phyloP scores from a whole-genome alignment of 805 yeast genomes.

The Metschnikowia chrysomelidarum region DNA sequence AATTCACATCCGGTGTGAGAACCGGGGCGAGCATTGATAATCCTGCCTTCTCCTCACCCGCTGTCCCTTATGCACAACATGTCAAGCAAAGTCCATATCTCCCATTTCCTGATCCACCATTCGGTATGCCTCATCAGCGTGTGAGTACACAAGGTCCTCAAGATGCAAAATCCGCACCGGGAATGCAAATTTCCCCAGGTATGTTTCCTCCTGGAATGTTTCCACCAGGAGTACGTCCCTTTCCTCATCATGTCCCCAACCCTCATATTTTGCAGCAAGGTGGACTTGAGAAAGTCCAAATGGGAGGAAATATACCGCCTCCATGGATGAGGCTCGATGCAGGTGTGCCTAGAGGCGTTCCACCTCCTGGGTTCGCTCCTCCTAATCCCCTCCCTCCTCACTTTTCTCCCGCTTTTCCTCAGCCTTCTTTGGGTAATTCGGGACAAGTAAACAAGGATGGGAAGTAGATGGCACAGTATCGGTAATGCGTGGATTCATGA shows the following conservation, averaged over 20 bases:
- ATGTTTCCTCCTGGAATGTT: conserved; percentile 35
- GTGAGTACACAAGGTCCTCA: conserved; percentile 11
- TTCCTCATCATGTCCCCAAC: conserved; percentile 8
- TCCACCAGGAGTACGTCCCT: conserved; percentile 30
- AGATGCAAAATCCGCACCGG: conserved; percentile 5
- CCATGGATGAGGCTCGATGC: conserved; percentile 18
- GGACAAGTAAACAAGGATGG: too few relatives aligned
- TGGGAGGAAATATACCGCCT: conserved; percentile 10
- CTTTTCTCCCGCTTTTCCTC: conserved; percentile 14
- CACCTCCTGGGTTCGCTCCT: conserved; percentile 8
- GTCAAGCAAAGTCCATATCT: conserved; percentile 1
- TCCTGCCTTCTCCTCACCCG: not conserved
- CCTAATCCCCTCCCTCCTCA: conserved; percentile 9
- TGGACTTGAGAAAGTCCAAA: conserved; percentile 2
- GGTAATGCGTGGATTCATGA: too few relatives aligned
- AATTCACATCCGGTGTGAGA: not conserved
- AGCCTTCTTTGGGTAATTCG: too few relatives aligned
- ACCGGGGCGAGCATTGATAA: conserved; percentile 1
- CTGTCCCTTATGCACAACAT: conserved; percentile 2
- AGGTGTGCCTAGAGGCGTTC: conserved; percentile 7
- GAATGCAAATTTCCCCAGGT: conserved; percentile 16
- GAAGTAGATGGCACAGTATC: too few relatives aligned
- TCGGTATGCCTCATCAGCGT: conserved; percentile 6
- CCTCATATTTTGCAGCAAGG: conserved; percentile 7
- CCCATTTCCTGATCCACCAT: conserved; percentile 4